Conservation (phyloP, 78 protist species). For the Blattamonas nauphoetae region DNA sequence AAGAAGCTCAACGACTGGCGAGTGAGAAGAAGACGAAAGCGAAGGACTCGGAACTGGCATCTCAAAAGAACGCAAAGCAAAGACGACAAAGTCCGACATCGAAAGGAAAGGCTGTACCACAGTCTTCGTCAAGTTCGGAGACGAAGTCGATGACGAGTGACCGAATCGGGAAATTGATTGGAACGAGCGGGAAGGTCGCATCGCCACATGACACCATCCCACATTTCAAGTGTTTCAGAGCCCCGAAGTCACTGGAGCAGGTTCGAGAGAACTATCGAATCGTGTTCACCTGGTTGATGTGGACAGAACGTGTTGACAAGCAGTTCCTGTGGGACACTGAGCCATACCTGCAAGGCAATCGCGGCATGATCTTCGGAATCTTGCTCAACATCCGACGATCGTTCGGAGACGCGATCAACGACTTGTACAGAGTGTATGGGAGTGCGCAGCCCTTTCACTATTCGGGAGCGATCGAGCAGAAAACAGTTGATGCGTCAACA, state of each 20-base stretch:
- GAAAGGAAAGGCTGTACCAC: too few relatives aligned
- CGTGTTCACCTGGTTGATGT: neutral
- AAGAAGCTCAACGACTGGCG: neutral
- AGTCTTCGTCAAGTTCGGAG: too few relatives aligned
- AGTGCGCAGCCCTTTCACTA: neutral
- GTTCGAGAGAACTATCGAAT: neutral
- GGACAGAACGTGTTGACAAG: neutral
- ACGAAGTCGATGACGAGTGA: neutral
- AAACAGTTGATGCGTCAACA: too few relatives aligned
- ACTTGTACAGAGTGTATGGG: neutral
- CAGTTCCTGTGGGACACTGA: neutral
- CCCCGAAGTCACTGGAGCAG: neutral
- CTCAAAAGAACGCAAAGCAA: neutral
- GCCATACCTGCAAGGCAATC: neutral
- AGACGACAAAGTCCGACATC: neutral
- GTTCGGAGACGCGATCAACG: neutral
- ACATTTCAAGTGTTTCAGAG: neutral
- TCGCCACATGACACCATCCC: neutral
- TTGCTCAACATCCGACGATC: neutral
- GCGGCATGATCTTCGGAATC: neutral
- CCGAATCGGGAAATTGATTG: neutral
- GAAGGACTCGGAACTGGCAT: too few relatives aligned
- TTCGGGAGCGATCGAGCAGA: too few relatives aligned
- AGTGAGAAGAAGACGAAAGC: neutral
- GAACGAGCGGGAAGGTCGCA: neutral